Evolutionary conservation across 768 basidiomycete genomes (phyloP), one percentile per base, ranked within the genome.

Genomic region (Boletus edulis): DNA sequence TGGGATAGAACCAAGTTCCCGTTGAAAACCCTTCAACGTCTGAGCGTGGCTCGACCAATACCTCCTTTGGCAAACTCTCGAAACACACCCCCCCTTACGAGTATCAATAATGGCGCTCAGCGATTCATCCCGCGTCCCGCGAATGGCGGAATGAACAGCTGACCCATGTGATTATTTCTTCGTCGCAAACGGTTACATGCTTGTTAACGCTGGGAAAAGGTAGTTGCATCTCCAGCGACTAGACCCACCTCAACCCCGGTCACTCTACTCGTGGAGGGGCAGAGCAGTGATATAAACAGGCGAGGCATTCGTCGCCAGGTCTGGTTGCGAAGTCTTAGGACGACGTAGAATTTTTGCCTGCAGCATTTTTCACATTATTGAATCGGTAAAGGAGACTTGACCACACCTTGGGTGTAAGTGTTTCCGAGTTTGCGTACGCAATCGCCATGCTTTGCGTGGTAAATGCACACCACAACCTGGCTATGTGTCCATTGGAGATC

Each of bases 1-100:
- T 46, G 46, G 32, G 47, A 39, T 69, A 95, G 92, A 62, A 95
- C 94, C 24, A 94, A 94, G 69, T 98, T 98, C 78, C 94, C 94
- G 5, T 86, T 94, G 70, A 94, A 95, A 67, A 91, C 91, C 3
- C 81, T 96, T 10, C 87, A 89, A 69, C 85, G 92, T 14, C 78
- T 93, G 45, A 89, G 87, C 58, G 81, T 86, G 34, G 79, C 79
- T 2, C 78, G 80, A 46, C 78, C 80, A 20, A 72, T 72, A 45
- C 64, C 72, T n/a, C 63, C 63, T 51, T 69, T 61, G 46, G 59
- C 34, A 56, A 65, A 61, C 44, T 49, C 56, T 49, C 73, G 60
- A 65, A 69, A 50, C 58, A 72, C 50, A 55, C 70, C 48, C 62
- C 76, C 63, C 51, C 58, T 71, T 39, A 66, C 57, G 55, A 78